These are phyloP conservation scores for Meyerozyma guilliermondii DNA, from an alignment of 1,139 yeast species.

Conservation along the genomic window DNA sequence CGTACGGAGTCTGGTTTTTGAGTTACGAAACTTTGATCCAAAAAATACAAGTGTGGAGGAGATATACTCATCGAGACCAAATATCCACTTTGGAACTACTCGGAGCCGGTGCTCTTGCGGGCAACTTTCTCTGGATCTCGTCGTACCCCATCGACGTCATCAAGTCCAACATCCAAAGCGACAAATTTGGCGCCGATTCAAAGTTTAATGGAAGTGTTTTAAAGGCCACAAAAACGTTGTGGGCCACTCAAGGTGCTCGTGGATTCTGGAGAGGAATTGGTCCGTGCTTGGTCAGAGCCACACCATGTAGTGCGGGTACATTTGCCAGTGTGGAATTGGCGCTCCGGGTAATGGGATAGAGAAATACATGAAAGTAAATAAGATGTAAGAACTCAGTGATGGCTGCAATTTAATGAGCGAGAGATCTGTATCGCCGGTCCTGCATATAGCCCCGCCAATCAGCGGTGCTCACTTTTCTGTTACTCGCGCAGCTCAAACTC, in stretches of 20 bases:
- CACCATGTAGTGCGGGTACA: constrained; percentile 74
- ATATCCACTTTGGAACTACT: constrained; percentile 60
- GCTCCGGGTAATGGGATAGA: constrained; percentile 47
- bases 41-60: constrained; percentile 25
- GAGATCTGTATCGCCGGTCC: not conserved
- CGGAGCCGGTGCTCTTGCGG: constrained; percentile 64
- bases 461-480: constrained; percentile 1
- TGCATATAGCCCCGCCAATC: constrained; percentile 1
- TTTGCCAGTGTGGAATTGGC: constrained; percentile 76
- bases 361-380: constrained; percentile 11
- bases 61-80: constrained; percentile 35
- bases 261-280: constrained; percentile 73
- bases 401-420: too few species aligned
- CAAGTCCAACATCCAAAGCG: constrained; percentile 67
- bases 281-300: constrained; percentile 66
- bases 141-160: constrained; percentile 72
- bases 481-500: not conserved
- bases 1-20: constrained; percentile 79
- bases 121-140: constrained; percentile 72
- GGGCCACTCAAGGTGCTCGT: constrained; percentile 38
- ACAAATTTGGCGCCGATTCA: constrained; percentile 44
- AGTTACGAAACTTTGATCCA: constrained; percentile 62
- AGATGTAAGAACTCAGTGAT: constrained; percentile 3
- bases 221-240: constrained; percentile 45
- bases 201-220: constrained; percentile 41